Percentiles rank a stretch among this genome's conserved stretches.
Evolutionary conservation across 495 filamentous ascomycete species (phyloP).

Genomic region (Xylaria telfairii): DNA sequence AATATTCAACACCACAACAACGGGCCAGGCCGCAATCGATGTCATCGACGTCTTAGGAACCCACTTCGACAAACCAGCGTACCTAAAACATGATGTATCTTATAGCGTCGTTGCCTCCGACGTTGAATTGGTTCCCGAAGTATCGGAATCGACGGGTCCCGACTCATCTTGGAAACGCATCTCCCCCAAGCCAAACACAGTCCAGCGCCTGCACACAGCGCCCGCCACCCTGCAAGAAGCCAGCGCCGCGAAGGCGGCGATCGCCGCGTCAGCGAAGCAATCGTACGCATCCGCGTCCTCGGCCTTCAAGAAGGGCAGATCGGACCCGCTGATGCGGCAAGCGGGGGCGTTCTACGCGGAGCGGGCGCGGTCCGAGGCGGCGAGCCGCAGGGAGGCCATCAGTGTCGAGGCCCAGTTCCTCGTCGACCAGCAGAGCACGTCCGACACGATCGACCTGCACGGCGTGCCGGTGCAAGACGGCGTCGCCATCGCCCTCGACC

Average conservation of each 20-base stretch:
- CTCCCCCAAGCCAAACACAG: conserved; percentile 9
- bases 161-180: conserved; percentile 13
- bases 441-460: conserved; percentile 75
- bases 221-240: conserved; percentile 21
- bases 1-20: conserved; percentile 26
- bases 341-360: conserved; percentile 47
- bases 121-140: conserved; percentile 14
- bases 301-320: conserved; percentile 44
- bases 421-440: conserved; percentile 65
- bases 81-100: conserved; percentile 35
- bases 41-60: conserved; percentile 32
- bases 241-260: conserved; percentile 13
- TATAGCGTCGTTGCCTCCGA: conserved; percentile 35
- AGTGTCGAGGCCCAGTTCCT: conserved; percentile 59
- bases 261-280: conserved; percentile 28
- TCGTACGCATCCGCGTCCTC: conserved; percentile 38
- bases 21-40: conserved; percentile 25
- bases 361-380: conserved; percentile 38
- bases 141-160: not conserved
- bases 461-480: conserved; percentile 82
- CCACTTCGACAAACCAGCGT: conserved; percentile 36
- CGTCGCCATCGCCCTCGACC: conserved; percentile 71
- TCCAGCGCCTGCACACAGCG: conserved; percentile 4
- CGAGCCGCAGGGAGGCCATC: conserved; percentile 29
- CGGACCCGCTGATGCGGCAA: conserved; percentile 45